These are phyloP conservation scores for Fonsecaea pugnacius DNA, from an alignment of 2,329 filamentous ascomycete genomes.

Conservation along the genomic window DNA sequence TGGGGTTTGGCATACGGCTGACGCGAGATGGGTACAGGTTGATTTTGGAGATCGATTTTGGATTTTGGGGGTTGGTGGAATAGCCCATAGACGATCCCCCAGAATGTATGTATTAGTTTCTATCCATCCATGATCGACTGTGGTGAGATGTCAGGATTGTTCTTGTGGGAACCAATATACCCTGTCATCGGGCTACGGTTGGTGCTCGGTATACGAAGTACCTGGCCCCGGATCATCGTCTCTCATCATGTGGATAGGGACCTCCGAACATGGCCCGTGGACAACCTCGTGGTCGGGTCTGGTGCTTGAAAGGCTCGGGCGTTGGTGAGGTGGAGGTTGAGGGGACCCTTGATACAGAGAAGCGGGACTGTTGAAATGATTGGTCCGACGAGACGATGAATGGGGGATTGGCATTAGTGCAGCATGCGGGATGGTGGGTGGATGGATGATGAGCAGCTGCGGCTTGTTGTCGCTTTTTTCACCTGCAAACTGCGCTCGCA, in stretches of 20 bases:
- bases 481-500: constrained; percentile 11
- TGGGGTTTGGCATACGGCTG: constrained; percentile 24
- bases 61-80: background rate
- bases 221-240: background rate
- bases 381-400: background rate
- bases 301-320: background rate
- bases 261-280: background rate
- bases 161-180: background rate
- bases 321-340: background rate
- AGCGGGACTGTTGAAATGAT: background rate
- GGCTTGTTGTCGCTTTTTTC: constrained; percentile 3
- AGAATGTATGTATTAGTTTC: background rate
- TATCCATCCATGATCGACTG: background rate
- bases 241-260: background rate
- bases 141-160: background rate
- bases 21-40: background rate
- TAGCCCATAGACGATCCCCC: background rate
- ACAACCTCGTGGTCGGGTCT: background rate
- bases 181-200: background rate
- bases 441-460: background rate
- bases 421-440: background rate
- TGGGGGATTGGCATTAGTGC: background rate
- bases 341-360: background rate
- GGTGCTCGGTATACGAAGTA: background rate
- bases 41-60: background rate